Conservation (phyloP, 2,329 filamentous ascomycete species). For the Penicillium paneum region DNA sequence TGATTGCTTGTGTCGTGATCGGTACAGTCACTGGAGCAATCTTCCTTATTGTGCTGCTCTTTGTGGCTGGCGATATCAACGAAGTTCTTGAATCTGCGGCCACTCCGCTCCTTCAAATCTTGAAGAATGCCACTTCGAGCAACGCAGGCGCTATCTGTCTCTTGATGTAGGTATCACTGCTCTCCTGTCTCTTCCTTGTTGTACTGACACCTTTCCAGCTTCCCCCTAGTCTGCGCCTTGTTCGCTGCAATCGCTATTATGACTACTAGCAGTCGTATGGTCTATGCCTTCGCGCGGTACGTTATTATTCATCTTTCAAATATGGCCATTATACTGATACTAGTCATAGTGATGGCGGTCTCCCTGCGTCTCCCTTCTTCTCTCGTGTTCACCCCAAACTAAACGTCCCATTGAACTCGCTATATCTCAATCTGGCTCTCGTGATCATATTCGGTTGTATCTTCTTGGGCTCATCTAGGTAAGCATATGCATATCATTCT, state of each 20-base stretch:
- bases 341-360: conserved; percentile 57
- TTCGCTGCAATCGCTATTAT: conserved; percentile 36
- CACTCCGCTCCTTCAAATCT: conserved; percentile 60
- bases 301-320: not conserved
- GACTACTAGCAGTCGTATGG: conserved; percentile 38
- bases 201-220: conserved; percentile 23
- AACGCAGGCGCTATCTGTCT: conserved; percentile 61
- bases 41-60: conserved; percentile 62
- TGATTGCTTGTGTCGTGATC: conserved; percentile 63
- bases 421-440: conserved; percentile 58
- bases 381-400: conserved; percentile 60
- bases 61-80: conserved; percentile 59
- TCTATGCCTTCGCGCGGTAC: conserved; percentile 36
- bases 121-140: conserved; percentile 61
- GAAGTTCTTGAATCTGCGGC: conserved; percentile 54
- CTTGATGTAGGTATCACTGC: conserved; percentile 48
- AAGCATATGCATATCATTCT: not conserved
- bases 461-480: conserved; percentile 59
- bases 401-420: conserved; percentile 63
- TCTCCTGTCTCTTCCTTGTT: not conserved
- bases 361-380: conserved; percentile 61
- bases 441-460: conserved; percentile 68
- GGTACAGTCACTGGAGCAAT: conserved; percentile 61
- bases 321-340: not conserved
- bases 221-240: conserved; percentile 33